phyloP scores from a whole-genome alignment of 805 yeast species.

The Zygosaccharomyces siamensis region DNA sequence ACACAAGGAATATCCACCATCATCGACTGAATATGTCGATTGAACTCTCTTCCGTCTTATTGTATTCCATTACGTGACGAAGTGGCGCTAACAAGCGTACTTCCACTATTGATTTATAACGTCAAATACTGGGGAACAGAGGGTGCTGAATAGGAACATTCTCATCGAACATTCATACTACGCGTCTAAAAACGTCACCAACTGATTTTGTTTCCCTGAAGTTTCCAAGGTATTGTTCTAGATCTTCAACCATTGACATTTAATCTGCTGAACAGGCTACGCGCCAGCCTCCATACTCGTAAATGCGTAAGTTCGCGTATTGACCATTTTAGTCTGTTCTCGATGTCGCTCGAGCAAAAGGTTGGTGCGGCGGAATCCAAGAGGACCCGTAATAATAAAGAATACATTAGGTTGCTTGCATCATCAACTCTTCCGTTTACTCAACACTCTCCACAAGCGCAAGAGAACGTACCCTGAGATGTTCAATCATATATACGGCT shows the following conservation, averaged over 20 bases:
- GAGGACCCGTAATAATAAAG: neutral
- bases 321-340: conserved; percentile 6
- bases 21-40: too few relatives aligned
- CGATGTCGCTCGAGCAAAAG: neutral
- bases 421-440: neutral
- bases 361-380: conserved; percentile 4
- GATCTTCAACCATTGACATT: neutral
- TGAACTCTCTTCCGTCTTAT: too few relatives aligned
- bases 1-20: too few relatives aligned
- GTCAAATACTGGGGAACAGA: too few relatives aligned
- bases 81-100: too few relatives aligned
- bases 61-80: too few relatives aligned
- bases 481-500: conserved; percentile 33
- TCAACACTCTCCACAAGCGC: neutral
- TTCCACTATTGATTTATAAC: too few relatives aligned
- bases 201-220: too few relatives aligned
- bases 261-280: neutral
- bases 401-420: neutral
- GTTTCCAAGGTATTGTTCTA: neutral
- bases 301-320: neutral
- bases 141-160: too few relatives aligned
- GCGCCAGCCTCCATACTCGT: too few relatives aligned
- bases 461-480: conserved; percentile 5
- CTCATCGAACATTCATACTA: too few relatives aligned
- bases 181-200: too few relatives aligned